phyloP scores from a whole-genome alignment of 441 rosid genomes.

The Adansonia gregorii region DNA sequence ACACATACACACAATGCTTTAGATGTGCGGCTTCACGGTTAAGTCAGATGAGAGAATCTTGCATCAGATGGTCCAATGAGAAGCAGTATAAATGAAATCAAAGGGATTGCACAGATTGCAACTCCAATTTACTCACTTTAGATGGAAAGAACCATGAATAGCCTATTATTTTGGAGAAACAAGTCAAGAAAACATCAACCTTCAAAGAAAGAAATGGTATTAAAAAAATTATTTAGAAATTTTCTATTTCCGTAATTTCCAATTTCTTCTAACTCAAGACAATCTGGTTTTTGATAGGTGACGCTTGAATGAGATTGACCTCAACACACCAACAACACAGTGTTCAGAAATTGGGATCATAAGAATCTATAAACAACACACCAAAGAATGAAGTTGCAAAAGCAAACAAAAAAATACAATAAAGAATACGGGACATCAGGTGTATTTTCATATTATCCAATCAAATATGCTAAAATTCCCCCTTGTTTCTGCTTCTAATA shows the following conservation, averaged over 20 bases:
- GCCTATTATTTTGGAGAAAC: not conserved
- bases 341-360: not conserved
- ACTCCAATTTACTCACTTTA: no score
- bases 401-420: no score
- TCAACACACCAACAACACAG: not conserved
- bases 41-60: not conserved
- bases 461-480: no score
- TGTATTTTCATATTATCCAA: no score
- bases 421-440: no score
- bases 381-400: slow-evolving; percentile 1
- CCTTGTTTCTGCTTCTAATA: no score
- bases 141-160: no score
- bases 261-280: not conserved
- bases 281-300: not conserved
- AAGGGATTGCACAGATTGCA: not conserved
- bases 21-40: no score
- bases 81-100: slow-evolving; percentile 14
- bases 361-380: not conserved
- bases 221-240: not conserved
- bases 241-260: not conserved
- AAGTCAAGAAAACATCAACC: not conserved
- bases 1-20: no score
- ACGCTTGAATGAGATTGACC: not conserved
- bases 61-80: not conserved
- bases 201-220: not conserved